Evolutionary conservation across 768 basidiomycete species (phyloP).

Genomic region (Leccinellum albellum): DNA sequence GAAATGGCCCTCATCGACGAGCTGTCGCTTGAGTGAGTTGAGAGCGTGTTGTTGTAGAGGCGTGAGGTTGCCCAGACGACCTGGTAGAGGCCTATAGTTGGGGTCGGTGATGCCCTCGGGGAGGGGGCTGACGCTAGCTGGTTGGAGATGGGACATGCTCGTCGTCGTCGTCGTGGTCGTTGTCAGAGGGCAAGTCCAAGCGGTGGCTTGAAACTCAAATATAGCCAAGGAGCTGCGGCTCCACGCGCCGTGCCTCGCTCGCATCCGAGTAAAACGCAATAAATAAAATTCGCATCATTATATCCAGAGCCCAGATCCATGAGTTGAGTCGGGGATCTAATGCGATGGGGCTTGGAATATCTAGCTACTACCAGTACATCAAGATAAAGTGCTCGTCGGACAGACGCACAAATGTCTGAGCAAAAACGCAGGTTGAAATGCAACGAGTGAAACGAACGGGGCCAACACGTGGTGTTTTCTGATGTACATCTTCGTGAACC

Average conservation of each 20-base stretch:
- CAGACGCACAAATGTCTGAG: constrained; percentile 16
- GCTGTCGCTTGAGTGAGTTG: constrained; percentile 61
- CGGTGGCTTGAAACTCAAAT: constrained; percentile 13
- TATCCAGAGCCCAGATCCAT: constrained; percentile 29
- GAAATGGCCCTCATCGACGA: constrained; percentile 57
- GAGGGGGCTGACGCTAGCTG: constrained; percentile 52
- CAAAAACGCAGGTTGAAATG: constrained; percentile 34
- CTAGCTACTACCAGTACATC: constrained; percentile 28
- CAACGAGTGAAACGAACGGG: constrained; percentile 16
- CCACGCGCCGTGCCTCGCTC: background rate
- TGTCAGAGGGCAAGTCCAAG: background rate
- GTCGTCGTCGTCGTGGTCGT: constrained; percentile 6
- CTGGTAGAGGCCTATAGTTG: constrained; percentile 63
- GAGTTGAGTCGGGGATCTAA: constrained; percentile 34
- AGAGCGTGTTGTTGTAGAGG: constrained; percentile 59
- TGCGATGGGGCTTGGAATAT: constrained; percentile 30
- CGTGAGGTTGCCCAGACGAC: constrained; percentile 77
- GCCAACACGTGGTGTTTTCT: constrained; percentile 3
- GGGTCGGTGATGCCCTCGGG: constrained; percentile 60
- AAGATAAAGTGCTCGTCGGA: constrained; percentile 18
- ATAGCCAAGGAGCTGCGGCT: background rate
- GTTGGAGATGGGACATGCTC: constrained; percentile 30
- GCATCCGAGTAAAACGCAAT: background rate
- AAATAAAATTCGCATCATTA: constrained; percentile 30
- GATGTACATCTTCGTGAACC: constrained; percentile 9